Conservation (phyloP, 164 flowering plant genomes). For the Magnolia changhungtana region DNA sequence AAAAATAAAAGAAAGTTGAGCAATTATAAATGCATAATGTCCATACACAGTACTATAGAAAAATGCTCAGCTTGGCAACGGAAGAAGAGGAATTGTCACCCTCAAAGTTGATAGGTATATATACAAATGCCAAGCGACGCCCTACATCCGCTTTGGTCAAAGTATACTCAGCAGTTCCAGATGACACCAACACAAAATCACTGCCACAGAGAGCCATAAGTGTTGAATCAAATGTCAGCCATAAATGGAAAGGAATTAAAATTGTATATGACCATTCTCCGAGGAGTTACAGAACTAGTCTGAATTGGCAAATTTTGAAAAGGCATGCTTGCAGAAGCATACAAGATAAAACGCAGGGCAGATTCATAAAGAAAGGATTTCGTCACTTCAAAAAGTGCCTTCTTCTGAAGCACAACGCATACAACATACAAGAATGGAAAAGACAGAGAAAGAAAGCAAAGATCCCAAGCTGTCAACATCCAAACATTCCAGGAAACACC, state of each 20-base stretch:
- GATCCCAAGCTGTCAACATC: too few relatives aligned
- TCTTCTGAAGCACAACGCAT: too few relatives aligned
- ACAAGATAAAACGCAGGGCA: too few relatives aligned
- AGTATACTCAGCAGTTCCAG: slow-evolving; percentile 73
- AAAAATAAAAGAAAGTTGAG: slow-evolving; percentile 8
- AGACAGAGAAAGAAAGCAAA: too few relatives aligned
- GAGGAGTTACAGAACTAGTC: not conserved
- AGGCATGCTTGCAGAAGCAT: too few relatives aligned
- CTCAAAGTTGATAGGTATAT: slow-evolving; percentile 86
- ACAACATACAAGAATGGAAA: too few relatives aligned
- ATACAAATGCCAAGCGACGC: slow-evolving; percentile 59
- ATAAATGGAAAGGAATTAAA: not conserved
- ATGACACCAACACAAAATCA: slow-evolving; percentile 46
- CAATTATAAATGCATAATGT: not conserved
- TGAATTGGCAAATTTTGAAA: too few relatives aligned
- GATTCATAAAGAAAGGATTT: too few relatives aligned
- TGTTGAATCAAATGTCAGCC: not conserved
- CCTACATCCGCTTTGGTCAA: slow-evolving; percentile 89
- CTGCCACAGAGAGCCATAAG: slow-evolving; percentile 34
- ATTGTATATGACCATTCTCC: not conserved
- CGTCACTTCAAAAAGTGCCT: too few relatives aligned
- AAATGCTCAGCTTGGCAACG: not conserved
- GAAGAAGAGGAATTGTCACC: slow-evolving; percentile 35
- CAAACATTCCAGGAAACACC: too few relatives aligned
- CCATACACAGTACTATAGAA: not conserved